Evolutionary conservation across 768 basidiomycete species (phyloP), one percentile per base, ranked within the genome.

Genomic region (Rhizopogon vesiculosus): DNA sequence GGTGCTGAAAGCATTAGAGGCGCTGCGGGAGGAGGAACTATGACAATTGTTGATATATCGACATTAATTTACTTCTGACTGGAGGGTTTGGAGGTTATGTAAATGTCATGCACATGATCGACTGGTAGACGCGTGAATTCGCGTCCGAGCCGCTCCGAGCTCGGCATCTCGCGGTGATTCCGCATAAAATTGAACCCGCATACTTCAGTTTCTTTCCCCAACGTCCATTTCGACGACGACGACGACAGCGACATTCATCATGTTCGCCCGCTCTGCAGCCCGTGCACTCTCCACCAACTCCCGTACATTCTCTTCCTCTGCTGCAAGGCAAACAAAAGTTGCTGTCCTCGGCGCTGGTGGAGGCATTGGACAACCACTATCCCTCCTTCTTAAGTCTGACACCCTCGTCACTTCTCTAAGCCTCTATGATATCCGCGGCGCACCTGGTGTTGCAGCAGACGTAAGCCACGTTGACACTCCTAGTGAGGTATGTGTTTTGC

Each of bases 331-430:
- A 60, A 87, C 86, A 62, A 95, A 94, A 78, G 96, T 97, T 71
- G 90, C 91, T 50, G 95, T 99, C 58, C 91, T 97, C 71, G 96
- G 96, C 65, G 97, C 97, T 59, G 96, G 93, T 66, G 96, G 96
- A 81, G 96, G 96, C 74, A 98, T 98, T 72, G 96, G 96, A 71
- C 96, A 98, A 74, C 95, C 96, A 68, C 78, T 98, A 65, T 96
- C 93, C 46, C 77, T 98, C 61, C 81, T 97, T 61, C 85, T 98
- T 71, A 98, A 98, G 81, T 83, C 77, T 62, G 90, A 99, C 79
- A 93, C 93, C 42, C 77, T 94, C 63, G 90, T 97, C 70, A 84
- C 84, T 53, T 83, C 87, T 60, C 76, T 98, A 68, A 89, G 81
- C 69, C 78, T 98, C 61, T 98, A 93, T 76, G 94, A 96, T 79